Base-by-base conservation (phyloP, 2,329 filamentous ascomycete species). In the Pseudopithomyces maydicus region DNA sequence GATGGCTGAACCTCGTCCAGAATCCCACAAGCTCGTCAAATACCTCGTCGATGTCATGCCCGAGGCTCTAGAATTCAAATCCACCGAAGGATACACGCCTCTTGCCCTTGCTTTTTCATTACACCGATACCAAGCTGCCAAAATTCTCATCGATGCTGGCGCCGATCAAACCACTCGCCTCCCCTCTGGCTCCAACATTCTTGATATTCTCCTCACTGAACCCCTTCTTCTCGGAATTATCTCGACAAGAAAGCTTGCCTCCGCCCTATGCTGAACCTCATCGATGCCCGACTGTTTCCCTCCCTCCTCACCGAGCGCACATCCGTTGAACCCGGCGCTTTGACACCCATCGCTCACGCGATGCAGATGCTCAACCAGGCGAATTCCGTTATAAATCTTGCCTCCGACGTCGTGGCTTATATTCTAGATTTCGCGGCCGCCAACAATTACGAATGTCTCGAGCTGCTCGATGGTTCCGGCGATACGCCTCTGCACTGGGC, bases 121-220 rank as follows among this genome's bases (percentile, higher is more conserved):
- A 2, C 82, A 84, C 11, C 82, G 83, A 19, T 64, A 81, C 15
- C 77, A 85, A 1, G 82, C 84, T 19, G 83, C 84, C 15, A 84
- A 85, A 65, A 78, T 85, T 0, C 81, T 96, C 35, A 81, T 94
- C 49, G 78, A 82, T 1, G 85, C 84, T 23, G 90, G 89, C 2
- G 90, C 90, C 2, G 86, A 95, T 67, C 88, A 91, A 68, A 84
- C 85, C 1, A 78, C 78, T 33, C 87, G 87, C 22, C 88, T 91
- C 67, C 76, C 76, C 10, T 70, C 77, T 2, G 85, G 86, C 11
- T 81, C 85, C 62, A 96, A 94, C 64, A 77, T 94, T 15, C 61
- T 94, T 1, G 91, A 96, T 67, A 78, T 81, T 2, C 79, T 87
- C 6, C 65, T 79, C 36, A 3, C 70, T 69, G 6, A 59, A 7